Evolutionary conservation across 257 asterid genomes (phyloP), one percentile per base, ranked within the genome.

Genomic region (Fraxinus pennsylvanica): DNA sequence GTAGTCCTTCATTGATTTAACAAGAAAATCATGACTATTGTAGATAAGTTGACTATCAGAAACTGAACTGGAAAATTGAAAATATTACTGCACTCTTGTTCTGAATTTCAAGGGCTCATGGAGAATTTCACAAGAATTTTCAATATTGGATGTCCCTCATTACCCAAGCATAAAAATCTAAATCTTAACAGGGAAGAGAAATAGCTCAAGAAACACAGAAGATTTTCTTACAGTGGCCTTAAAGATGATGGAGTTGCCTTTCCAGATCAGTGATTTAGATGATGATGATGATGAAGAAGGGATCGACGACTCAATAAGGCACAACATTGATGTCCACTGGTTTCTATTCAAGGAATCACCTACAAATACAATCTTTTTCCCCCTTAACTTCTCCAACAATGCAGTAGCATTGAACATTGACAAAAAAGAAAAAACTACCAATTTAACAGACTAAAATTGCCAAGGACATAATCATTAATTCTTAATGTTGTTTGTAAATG

Each of bases 311-410:
- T 85, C 91, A 3, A 85, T 32, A 22, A 87, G 7, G 68, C 91
- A 87, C 19, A 87, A 67, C 75, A 87, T 59, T 0, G 89, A 85
- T 3, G 70, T 75, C 86, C 86, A 87, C 78, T 87, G 89, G 21
- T 83, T 87, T 54, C 84, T 76, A 45, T 83, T 85, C 66, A 87
- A 39, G 3, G 89, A 87, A 69, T 87, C 91, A 3, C 91, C 91
- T 7, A 87, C 91, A 71, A 77, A 83, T 32, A 87, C 61, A 8
- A 87, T 72, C 52, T 83, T 82, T 57, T 87, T 87, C 41, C 87
- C 87, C 50, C 83, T 75, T 33, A 87, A 72, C 76, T 72, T 76
- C 72, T 81, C 81, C 68, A 87, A 41, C 8, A 87, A 8, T 17
- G 59, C 54, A 2, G 74, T 83, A 10, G 85, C 88, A 87, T 81